A percentile compares a stretch with the other conserved stretches of the same genome.
Conservation (phyloP, 2,329 filamentous ascomycete genomes). For the Nigrograna mackinnonii region DNA sequence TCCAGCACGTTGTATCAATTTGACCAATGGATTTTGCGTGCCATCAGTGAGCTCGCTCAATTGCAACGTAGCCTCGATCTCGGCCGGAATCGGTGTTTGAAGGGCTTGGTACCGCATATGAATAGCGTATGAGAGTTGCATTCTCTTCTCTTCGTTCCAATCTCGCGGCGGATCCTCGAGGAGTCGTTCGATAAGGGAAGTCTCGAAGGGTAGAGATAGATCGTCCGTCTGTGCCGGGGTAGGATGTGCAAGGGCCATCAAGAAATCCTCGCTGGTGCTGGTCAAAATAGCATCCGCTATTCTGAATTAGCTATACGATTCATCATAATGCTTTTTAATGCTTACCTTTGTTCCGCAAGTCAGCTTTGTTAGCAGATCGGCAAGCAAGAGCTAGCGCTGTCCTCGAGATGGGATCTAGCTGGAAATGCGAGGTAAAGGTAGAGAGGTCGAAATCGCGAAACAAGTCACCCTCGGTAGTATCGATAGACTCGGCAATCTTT, state of each 20-base stretch:
- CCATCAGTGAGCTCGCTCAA: constrained; percentile 66
- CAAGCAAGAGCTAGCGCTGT: constrained; percentile 87
- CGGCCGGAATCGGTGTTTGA: constrained; percentile 68
- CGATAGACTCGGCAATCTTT: constrained; percentile 92
- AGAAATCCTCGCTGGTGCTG: constrained; percentile 75
- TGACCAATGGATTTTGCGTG: constrained; percentile 64
- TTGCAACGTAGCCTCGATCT: constrained; percentile 72
- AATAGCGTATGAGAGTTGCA: constrained; percentile 68
- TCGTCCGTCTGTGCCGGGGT: constrained; percentile 63
- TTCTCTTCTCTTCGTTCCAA: constrained; percentile 75
- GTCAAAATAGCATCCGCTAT: constrained; percentile 88
- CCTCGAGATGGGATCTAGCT: constrained; percentile 85
- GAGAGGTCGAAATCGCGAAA: constrained; percentile 97
- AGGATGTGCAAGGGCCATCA: constrained; percentile 73
- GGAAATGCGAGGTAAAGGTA: constrained; percentile 94
- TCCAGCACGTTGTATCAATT: constrained; percentile 73
- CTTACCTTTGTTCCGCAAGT: constrained; percentile 87
- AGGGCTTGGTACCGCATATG: constrained; percentile 64
- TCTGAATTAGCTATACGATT: constrained; percentile 17
- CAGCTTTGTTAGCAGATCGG: constrained; percentile 76
- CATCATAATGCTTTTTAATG: not conserved
- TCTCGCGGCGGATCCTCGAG: constrained; percentile 84
- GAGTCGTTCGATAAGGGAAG: constrained; percentile 81
- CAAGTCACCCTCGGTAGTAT: constrained; percentile 86
- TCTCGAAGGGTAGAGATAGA: constrained; percentile 70